Evolutionary conservation across 306 rosid genomes (phyloP), one percentile per base, ranked within the genome.

Genomic region (Pueraria montana): DNA sequence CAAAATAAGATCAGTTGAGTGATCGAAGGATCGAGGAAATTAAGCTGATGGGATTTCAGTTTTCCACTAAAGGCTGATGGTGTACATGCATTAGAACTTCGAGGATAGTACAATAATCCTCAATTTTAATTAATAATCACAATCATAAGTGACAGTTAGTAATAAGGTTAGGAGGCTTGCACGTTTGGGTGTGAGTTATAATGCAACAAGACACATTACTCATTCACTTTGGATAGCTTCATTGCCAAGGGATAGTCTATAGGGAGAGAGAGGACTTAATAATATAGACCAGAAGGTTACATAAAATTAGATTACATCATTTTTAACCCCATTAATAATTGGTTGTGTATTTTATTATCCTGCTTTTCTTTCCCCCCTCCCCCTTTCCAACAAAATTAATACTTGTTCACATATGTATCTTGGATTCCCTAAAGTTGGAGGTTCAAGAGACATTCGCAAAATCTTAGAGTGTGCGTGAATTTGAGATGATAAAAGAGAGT

Each of bases 211-310:
- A 30, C 45, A 3, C 69, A 48, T 40, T 65, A 71, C 69, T 45
- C 36, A 52, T 70, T 64, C 73, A 62, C 80, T 80, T 85, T 53
- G 14, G 70, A 65, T 52, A 76, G 40, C 56, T 38, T 17, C 56
- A 58, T 77, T 65, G 40, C 7, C 40, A 34, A 3, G 34, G 14
- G 68, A n/a, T n/a, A n/a, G n/a, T n/a, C n/a, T n/a, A n/a, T n/a
- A n/a, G n/a, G n/a, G n/a, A n/a, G n/a, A 58, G 52, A 46, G 52
- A 46, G 52, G 52, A 46, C 52, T 42, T 42, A 7, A 9, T 43
- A 43, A 46, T 11, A 46, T 46, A 46, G 52, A 46, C 52, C 17
- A 11, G 17, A 46, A 46, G 17, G 16, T 13, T 46, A 46, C n/a
- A 46, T 11, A 46, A 46, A 46, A 46, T 46, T 46, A 46, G 16